These are phyloP conservation scores for Plasmodium inui DNA, from an alignment of 169 alveolate species.

Conservation along the genomic window DNA sequence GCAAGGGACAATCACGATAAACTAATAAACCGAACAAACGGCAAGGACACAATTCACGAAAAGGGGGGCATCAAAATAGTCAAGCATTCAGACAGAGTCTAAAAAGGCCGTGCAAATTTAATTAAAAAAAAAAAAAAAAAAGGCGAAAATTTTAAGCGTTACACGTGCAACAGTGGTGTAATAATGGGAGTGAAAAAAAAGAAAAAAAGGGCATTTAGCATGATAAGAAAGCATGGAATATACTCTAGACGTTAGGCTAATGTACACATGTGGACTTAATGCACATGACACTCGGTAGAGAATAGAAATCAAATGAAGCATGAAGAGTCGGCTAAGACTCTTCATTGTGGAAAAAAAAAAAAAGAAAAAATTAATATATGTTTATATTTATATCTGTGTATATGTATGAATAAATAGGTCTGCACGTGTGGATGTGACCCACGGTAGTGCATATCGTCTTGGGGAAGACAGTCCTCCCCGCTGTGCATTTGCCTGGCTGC, in stretches of 20 bases:
- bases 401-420: conserved; percentile 1
- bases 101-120: not conserved
- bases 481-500: not conserved
- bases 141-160: not conserved
- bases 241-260: not conserved
- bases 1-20: not conserved
- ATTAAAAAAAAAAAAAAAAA: conserved; percentile 26
- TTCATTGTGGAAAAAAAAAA: conserved; percentile 19
- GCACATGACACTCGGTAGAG: not conserved
- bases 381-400: conserved; percentile 1
- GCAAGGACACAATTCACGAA: not conserved
- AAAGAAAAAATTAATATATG: conserved; percentile 26
- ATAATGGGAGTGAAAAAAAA: not conserved
- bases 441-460: not conserved
- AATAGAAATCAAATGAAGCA: not conserved
- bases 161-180: not conserved
- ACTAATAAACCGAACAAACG: not conserved
- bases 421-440: not conserved
- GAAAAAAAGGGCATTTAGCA: not conserved
- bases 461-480: not conserved
- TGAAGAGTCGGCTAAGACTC: conserved; percentile 15
- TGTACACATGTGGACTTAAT: not conserved
- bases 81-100: not conserved
- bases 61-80: not conserved
- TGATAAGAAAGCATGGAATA: not conserved